phyloP scores from a whole-genome alignment of 2,329 filamentous ascomycete species.

The Pyrenophora graminea region DNA sequence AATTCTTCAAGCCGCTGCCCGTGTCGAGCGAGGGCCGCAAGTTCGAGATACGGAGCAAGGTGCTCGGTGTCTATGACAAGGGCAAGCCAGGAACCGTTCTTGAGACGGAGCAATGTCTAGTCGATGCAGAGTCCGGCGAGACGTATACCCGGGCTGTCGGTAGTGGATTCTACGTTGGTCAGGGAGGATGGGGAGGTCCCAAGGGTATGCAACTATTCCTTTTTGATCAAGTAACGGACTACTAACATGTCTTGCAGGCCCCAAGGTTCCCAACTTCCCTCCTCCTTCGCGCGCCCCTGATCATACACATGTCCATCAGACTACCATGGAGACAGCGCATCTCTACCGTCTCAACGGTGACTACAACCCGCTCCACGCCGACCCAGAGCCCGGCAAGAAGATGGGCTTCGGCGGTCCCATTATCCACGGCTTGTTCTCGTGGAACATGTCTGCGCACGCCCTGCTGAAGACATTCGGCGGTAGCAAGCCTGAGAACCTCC shows the following conservation, averaged over 20 bases:
- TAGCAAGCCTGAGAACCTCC: slow-evolving; percentile 78
- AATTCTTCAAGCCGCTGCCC: slow-evolving; percentile 77
- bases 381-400: slow-evolving; percentile 79
- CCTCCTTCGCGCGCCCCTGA: slow-evolving; percentile 76
- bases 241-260: slow-evolving; percentile 47
- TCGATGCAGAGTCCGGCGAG: slow-evolving; percentile 70
- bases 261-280: slow-evolving; percentile 76
- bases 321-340: slow-evolving; percentile 69
- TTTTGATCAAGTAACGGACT: no score
- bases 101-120: slow-evolving; percentile 76
- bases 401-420: slow-evolving; percentile 92
- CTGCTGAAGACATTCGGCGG: slow-evolving; percentile 74
- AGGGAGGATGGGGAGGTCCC: slow-evolving; percentile 84
- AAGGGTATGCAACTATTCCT: slow-evolving; percentile 62
- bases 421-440: slow-evolving; percentile 86
- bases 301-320: slow-evolving; percentile 70
- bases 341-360: slow-evolving; percentile 76
- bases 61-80: slow-evolving; percentile 88
- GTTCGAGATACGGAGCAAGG: slow-evolving; percentile 77
- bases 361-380: slow-evolving; percentile 91
- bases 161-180: slow-evolving; percentile 78
- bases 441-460: slow-evolving; percentile 77
- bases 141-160: slow-evolving; percentile 71
- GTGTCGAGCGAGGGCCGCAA: slow-evolving; percentile 69
- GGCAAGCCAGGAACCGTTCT: slow-evolving; percentile 80